Evolutionary conservation across 352 stramenopile species (phyloP), one percentile per base, ranked within the genome.

Genomic region (Pythium guiyangense): DNA sequence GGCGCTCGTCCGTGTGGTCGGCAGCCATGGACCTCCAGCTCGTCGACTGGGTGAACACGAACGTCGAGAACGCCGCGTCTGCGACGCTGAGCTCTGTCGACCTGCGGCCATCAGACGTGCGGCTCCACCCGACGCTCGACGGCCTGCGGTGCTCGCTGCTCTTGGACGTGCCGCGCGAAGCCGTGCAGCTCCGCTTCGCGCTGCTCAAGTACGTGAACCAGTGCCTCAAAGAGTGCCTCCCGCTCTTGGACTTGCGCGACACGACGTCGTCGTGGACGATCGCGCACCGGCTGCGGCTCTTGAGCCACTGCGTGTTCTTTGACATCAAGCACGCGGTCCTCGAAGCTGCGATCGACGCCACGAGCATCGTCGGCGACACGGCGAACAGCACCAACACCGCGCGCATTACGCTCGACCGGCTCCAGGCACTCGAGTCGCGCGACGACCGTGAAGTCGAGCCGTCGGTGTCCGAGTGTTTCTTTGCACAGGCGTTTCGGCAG

Each of bases 401-500:
- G 8, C 75, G 84, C 12, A 96, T 96, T 59, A 94, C 82, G 14
- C 66, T 96, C 18, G 86, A 96, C 61, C 80, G 86, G 3, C 67
- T 96, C 31, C 84, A 92, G 57, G 86, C 86, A 12, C 74, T 96
- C 22, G 84, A 96, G 57, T 96, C 86, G n/a, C 71, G 83, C 4
- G 86, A 96, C 54, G 86, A 96, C 46, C 79, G 86, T 9, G 83
- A 94, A 58, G 78, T 94, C 0, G 86, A 96, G 47, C 86, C 86
- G 12, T 94, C 84, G 0, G 78, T 92, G 14, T 96, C 86, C 2
- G 78, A 97, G 55, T 98, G 91, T 59, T 96, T 97, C 53, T 98
- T 98, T 50, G 91, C 88, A 0, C 94, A 98, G 62, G 89, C 90
- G 17, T 98, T 97, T 71, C 74, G 88, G 18, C 86, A 97, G 63